Evolutionary conservation across 2,329 filamentous ascomycete species (phyloP), one percentile per base, ranked within the genome.

Genomic region (Pyrenochaeta sp.): DNA sequence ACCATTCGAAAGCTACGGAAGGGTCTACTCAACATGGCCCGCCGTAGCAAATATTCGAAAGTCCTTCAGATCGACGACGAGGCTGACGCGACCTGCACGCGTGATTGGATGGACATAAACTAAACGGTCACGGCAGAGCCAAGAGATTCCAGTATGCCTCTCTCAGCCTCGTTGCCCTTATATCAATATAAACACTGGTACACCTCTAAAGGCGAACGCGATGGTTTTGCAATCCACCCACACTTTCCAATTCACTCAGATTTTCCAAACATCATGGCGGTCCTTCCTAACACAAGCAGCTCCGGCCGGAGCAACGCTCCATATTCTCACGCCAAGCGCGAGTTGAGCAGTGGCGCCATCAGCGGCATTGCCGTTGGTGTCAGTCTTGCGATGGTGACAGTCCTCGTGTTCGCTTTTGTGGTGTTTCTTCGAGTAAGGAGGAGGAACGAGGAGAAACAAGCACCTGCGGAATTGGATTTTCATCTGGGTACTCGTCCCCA

Each of bases 71-170:
- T 28, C 25, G 12, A 4, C 39, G n/a, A 22, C 8, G 39, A 42
- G n/a, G 39, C 39, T 30, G 28, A 25, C 30, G 32, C 43, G 22
- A 47, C 42, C 32, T 53, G 51, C 51, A 42, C n/a, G 0, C 37
- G 3, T 53, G 43, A 47, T 53, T 53, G 51, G 43, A 9, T 36
- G 12, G 12, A 13, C 32, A 9, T 30, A 13, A 13, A 28, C 6
- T 13, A 44, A 25, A 27, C 25, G 3, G 15, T 4, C 19, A 15
- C 24, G 9, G 19, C 19, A 19, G 19, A 1, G 15, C 27, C 34
- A 13, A 25, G n/a, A 13, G 7, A 24, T 9, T 30, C 28, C 34
- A 48, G 51, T 54, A 34, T 48, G 51, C 51, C 51, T 54, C 51
- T 40, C 27, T 43, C 51, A 47, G 44, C 51, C 51, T 48, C 30